Evolutionary conservation across 1,284 basidiomycete genomes (phyloP), one percentile per base, ranked within the genome.

Genomic region (Papiliotrema laurentii): DNA sequence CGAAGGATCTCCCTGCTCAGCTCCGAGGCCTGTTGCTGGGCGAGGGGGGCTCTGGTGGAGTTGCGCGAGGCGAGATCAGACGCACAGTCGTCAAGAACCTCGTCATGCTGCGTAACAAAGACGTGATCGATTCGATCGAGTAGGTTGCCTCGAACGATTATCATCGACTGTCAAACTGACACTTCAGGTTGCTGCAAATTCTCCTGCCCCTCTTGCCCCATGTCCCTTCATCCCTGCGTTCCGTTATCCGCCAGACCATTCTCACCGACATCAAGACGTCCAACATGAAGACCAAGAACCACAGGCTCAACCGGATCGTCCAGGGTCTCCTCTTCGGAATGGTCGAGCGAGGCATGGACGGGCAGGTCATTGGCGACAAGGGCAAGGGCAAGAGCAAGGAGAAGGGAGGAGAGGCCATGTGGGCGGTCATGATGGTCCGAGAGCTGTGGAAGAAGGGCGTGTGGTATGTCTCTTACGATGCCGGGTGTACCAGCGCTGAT

Each of bases 311-410:
- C 69, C 83, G 90, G 34, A 87, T 92, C 19, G 91, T 99, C 0
- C 96, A 99, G 71, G 87, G 91, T 9, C 86, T 98, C 79, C 79
- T 98, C 26, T 98, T 98, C 69, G 82, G 83, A 45, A 97, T 98
- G 88, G 85, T 98, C 6, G 92, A 97, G 72, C 82, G 84, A 30
- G 91, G 90, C 13, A 80, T 94, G 84, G 82, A 84, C 37, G 84
- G 78, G 9, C 84, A 89, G 61, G 82, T 89, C 13, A 63, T 83
- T 33, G 85, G 88, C 37, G 82, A 92, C 77, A 88, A 90, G 75
- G 85, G 86, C 16, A 78, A 81, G 53, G 61, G 58, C 31, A 61
- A 66, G 45, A 62, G 55, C 36, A 74, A 72, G 49, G 72, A 77
- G 26, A 76, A 76, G 30, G 82, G 83, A 6, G 87, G 89, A 33